These are phyloP conservation scores for Magnolia kwangsiensis DNA, from an alignment of 164 flowering plant genomes.

Conservation along the genomic window DNA sequence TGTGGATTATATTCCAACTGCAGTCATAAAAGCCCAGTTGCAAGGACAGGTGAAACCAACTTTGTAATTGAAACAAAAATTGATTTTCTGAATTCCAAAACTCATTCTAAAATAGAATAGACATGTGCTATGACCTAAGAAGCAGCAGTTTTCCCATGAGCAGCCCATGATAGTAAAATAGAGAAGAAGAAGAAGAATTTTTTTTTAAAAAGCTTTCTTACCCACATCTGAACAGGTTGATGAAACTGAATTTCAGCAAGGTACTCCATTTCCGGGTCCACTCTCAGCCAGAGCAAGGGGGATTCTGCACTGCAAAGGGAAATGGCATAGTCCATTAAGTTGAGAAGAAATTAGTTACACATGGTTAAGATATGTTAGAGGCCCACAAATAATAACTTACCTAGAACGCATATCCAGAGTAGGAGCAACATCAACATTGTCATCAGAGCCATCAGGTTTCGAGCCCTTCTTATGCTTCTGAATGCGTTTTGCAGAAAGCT, in stretches of 20 bases:
- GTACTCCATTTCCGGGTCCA: slow-evolving; percentile 97
- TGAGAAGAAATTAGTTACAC: neutral
- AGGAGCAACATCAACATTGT: slow-evolving; percentile 63
- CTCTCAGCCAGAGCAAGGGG: slow-evolving; percentile 89
- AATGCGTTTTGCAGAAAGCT: slow-evolving; percentile 73
- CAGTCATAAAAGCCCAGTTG: too few species aligned
- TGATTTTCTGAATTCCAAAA: too few species aligned
- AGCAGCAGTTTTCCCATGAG: too few species aligned
- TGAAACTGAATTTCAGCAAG: slow-evolving; percentile 87
- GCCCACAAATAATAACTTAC: slow-evolving; percentile 29
- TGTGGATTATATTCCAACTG: too few species aligned
- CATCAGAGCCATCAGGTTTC: slow-evolving; percentile 93
- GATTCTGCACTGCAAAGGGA: slow-evolving; percentile 64
- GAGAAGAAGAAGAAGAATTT: neutral
- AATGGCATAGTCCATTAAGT: neutral
- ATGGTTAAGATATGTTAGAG: neutral
- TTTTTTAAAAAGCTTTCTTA: slow-evolving; percentile 21
- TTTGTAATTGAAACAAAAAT: too few species aligned
- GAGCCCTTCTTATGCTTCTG: slow-evolving; percentile 81
- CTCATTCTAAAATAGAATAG: too few species aligned
- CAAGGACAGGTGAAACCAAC: too few species aligned
- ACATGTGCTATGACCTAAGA: too few species aligned
- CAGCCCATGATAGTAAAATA: neutral
- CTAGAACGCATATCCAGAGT: slow-evolving; percentile 58
- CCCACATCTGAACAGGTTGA: slow-evolving; percentile 99